phyloP scores from a whole-genome alignment of 306 rosid genomes.

The Glycine latifolia region DNA sequence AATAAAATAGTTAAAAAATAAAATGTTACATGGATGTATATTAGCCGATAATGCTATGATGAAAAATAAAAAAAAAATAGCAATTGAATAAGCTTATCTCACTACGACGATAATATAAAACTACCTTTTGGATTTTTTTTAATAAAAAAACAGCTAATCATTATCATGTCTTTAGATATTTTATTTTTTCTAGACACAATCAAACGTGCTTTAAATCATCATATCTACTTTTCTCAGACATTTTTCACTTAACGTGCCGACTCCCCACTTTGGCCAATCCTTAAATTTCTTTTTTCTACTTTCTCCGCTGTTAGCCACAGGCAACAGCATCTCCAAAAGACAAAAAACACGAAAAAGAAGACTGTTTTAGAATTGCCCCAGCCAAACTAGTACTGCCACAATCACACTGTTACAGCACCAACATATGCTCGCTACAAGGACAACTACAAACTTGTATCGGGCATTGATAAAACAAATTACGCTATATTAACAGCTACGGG shows the following conservation, averaged over 20 bases:
- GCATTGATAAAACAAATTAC: conserved; percentile 25
- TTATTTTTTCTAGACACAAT: background rate
- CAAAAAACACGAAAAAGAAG: background rate
- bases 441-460: conserved; percentile 1
- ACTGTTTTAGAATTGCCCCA: conserved; percentile 35
- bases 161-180: background rate
- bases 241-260: too few relatives aligned
- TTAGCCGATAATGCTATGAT: too few relatives aligned
- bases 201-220: background rate
- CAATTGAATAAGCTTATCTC: background rate
- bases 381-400: conserved; percentile 17
- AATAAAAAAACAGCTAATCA: background rate
- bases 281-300: background rate
- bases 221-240: too few relatives aligned
- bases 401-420: background rate
- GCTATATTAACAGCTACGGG: conserved; percentile 71
- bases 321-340: background rate
- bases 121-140: background rate
- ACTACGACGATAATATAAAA: background rate
- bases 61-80: too few relatives aligned
- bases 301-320: conserved; percentile 3
- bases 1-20: too few relatives aligned
- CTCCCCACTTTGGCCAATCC: too few relatives aligned
- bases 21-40: too few relatives aligned
- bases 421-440: conserved; percentile 32